A percentile compares a stretch with the other conserved stretches of the same genome.
These are phyloP conservation scores for Nowakowskiella sp. DNA, from an alignment of 192 early-diverging fungal species.

Conservation along the genomic window DNA sequence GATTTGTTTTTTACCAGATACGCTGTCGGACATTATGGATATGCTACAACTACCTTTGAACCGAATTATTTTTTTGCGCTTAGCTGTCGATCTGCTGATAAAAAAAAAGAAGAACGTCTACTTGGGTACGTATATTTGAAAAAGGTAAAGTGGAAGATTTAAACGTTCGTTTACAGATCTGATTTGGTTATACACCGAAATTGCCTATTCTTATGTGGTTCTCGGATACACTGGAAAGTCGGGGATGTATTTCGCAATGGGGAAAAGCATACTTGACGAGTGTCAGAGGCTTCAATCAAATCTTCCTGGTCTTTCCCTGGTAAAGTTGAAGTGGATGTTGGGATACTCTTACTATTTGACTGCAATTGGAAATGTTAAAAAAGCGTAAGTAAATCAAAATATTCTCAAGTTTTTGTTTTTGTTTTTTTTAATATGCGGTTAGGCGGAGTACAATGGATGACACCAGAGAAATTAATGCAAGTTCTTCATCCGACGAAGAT, in stretches of 20 bases:
- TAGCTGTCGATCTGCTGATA: constrained; percentile 53
- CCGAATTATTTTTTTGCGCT: constrained; percentile 42
- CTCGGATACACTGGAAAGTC: constrained; percentile 73
- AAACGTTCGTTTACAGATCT: constrained; percentile 28
- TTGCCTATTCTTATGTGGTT: constrained; percentile 48
- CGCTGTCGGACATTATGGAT: constrained; percentile 54
- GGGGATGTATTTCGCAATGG: constrained; percentile 43
- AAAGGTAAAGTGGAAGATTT: constrained; percentile 4
- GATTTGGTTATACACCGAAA: constrained; percentile 32
- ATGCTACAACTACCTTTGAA: constrained; percentile 44
- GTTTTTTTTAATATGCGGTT: constrained; percentile 8
- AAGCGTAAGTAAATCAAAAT: constrained; percentile 29
- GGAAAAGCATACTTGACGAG: constrained; percentile 27
- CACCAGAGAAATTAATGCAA: constrained; percentile 25
- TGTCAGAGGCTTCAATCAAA: constrained; percentile 18
- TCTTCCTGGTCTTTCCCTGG: too few relatives aligned
- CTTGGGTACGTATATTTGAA: constrained; percentile 23
- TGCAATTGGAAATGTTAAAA: constrained; percentile 45
- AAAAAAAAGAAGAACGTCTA: constrained; percentile 34
- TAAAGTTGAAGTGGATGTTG: too few relatives aligned
- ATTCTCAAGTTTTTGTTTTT: neutral
- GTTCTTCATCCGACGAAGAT: constrained; percentile 10
- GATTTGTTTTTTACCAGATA: constrained; percentile 20
- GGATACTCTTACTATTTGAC: constrained; percentile 50
- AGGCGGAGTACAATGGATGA: constrained; percentile 14